Conservation (phyloP, 768 basidiomycete genomes). For the Coprinellus micaceus region DNA sequence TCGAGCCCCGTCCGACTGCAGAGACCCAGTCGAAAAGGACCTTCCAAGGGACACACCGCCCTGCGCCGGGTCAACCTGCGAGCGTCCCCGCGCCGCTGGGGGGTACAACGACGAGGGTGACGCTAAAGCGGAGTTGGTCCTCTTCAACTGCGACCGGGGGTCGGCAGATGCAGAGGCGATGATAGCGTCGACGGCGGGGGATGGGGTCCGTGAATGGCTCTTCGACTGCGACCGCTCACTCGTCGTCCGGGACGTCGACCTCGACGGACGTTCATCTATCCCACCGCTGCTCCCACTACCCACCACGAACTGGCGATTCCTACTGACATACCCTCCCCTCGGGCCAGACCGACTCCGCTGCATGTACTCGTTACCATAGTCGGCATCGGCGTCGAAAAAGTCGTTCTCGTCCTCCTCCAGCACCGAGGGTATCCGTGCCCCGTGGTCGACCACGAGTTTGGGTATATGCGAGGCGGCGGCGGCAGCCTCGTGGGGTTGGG, state of each 20-base stretch:
- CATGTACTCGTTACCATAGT: slow-evolving; percentile 48
- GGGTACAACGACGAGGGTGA: slow-evolving; percentile 3
- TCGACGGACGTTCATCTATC: slow-evolving; percentile 11
- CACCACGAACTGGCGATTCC: neutral
- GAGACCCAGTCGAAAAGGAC: slow-evolving; percentile 14
- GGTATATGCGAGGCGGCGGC: slow-evolving; percentile 17
- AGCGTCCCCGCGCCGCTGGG: slow-evolving; percentile 9
- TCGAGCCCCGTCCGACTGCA: slow-evolving; percentile 28
- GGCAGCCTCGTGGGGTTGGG: too few relatives aligned
- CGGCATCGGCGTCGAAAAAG: slow-evolving; percentile 53
- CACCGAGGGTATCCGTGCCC: neutral
- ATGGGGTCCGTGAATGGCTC: slow-evolving; percentile 45
- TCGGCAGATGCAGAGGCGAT: slow-evolving; percentile 13
- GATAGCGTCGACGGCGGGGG: slow-evolving; percentile 23
- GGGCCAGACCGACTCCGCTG: slow-evolving; percentile 26
- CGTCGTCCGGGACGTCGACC: slow-evolving; percentile 7
- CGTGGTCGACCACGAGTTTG: slow-evolving; percentile 16
- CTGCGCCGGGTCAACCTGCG: slow-evolving; percentile 13
- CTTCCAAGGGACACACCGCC: neutral
- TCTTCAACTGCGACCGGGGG: slow-evolving; percentile 1
- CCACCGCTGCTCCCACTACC: neutral
- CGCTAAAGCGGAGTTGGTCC: neutral
- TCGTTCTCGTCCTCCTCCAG: slow-evolving; percentile 46
- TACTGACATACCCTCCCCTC: slow-evolving; percentile 12
- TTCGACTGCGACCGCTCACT: slow-evolving; percentile 28